Evolutionary conservation across 164 flowering plant genomes (phyloP), one percentile per base, ranked within the genome.

Genomic region (Protea cynaroides): DNA sequence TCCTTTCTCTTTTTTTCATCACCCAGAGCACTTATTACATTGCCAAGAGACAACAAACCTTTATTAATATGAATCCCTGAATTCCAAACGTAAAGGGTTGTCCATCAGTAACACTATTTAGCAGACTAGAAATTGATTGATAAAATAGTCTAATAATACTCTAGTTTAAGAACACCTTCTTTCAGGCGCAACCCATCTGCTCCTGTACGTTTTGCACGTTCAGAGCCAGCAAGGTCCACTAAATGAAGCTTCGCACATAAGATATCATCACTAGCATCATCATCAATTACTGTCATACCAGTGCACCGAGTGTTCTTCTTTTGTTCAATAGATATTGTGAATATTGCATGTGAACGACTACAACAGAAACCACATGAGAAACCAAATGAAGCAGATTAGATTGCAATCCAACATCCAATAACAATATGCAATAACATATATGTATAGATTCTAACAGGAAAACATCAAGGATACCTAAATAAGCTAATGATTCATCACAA

Each of bases 281-380:
- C 86, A 76, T 58, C 59, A 7, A 37, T 47, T 24, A 40, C 80
- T 37, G 72, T 72, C 64, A 53, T 19, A 69, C 56, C 40, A 37
- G 61, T 10, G 43, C 62, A 55, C 8, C 50, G 55, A 52, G 73
- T 15, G 21, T 44, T 72, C 71, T 71, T 83, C 81, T 84, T 92
- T 80, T 95, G 99, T 72, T 95, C 98, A 84, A 95, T 76, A 0
- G 88, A 74, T 62, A 95, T 92, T 18, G 99, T 95, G 66, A 95
- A 95, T n/a, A 95, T 92, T 53, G 99, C 99, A 84, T 95, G 99
- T 2, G 99, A 95, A 1, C 99, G 99, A 82, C 99, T 95, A 71
- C 54, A 69, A 65, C 14, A 44, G 53, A 63, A 58, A 54, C n/a
- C 18, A 64, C 17, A 57, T 4, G 58, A 25, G 58, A 61, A 56